A percentile compares a stretch with the other conserved stretches of the same genome.
Conservation (phyloP, 768 basidiomycete genomes). For the Rhizopogon rudus region DNA sequence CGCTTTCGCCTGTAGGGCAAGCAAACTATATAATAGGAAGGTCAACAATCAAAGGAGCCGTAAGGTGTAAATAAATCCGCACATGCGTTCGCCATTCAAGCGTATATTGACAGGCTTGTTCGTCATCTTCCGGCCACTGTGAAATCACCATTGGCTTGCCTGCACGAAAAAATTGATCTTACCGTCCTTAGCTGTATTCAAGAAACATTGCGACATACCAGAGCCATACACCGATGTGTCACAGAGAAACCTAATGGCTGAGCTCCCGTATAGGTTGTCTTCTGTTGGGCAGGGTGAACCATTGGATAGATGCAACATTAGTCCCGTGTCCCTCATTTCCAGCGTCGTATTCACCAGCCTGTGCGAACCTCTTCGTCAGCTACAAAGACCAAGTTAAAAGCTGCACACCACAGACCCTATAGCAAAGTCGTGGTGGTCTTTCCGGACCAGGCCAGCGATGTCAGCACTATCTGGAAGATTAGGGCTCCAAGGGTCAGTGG, state of each 20-base stretch:
- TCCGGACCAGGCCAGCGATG: slow-evolving; percentile 59
- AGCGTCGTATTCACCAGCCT: slow-evolving; percentile 57
- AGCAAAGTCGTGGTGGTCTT: slow-evolving; percentile 62
- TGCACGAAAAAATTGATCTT: slow-evolving; percentile 3
- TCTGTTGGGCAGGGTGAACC: slow-evolving; percentile 62
- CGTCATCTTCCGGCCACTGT: slow-evolving; percentile 58
- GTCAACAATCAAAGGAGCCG: not conserved
- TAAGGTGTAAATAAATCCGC: slow-evolving; percentile 13
- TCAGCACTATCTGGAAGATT: slow-evolving; percentile 46
- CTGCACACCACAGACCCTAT: slow-evolving; percentile 48
- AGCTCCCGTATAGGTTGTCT: slow-evolving; percentile 44
- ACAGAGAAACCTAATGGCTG: slow-evolving; percentile 75
- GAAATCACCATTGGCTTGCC: slow-evolving; percentile 55
- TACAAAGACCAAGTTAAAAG: not conserved
- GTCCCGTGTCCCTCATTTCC: slow-evolving; percentile 42
- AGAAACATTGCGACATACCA: slow-evolving; percentile 28
- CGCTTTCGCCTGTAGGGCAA: slow-evolving; percentile 61
- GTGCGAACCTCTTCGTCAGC: not conserved
- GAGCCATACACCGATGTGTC: slow-evolving; percentile 55
- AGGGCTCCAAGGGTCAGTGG: slow-evolving; percentile 53
- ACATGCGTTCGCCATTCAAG: slow-evolving; percentile 86
- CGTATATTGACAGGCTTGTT: slow-evolving; percentile 68
- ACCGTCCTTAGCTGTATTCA: not conserved
- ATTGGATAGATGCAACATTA: slow-evolving; percentile 51
- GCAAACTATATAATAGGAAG: slow-evolving; percentile 43